phyloP scores from a whole-genome alignment of 805 yeast species.

The Candida montana region DNA sequence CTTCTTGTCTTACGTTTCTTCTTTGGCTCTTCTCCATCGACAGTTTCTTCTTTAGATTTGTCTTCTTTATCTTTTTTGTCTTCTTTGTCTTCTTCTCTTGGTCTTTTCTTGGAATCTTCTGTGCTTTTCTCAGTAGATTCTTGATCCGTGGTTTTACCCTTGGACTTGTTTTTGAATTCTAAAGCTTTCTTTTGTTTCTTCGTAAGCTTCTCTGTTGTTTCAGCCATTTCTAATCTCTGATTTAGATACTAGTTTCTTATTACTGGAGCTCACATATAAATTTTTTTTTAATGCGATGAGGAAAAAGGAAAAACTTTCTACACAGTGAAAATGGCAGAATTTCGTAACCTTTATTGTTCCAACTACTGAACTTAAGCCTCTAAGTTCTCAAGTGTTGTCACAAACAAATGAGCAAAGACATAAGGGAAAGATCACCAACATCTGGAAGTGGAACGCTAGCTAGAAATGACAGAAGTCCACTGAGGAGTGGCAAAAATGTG shows the following conservation, averaged over 20 bases:
- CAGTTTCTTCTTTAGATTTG: constrained; percentile 15
- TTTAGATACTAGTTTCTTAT: not conserved
- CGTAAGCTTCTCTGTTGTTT: constrained; percentile 40
- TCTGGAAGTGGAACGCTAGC: not conserved
- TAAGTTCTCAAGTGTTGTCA: not conserved
- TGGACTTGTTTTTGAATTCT: constrained; percentile 42
- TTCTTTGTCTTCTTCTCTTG: constrained; percentile 12
- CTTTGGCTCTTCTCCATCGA: constrained; percentile 29
- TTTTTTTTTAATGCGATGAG: not conserved
- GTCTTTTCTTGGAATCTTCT: constrained; percentile 23
- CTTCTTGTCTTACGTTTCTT: constrained; percentile 74
- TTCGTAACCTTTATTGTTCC: no score
- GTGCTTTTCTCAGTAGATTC: constrained; percentile 17
- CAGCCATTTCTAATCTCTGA: constrained; percentile 9
- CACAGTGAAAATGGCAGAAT: not conserved
- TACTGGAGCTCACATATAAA: not conserved
- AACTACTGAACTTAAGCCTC: no score
- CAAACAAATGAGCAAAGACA: not conserved
- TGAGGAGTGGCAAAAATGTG: not conserved
- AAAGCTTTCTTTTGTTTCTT: constrained; percentile 63
- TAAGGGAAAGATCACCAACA: not conserved
- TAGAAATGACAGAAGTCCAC: constrained; percentile 4
- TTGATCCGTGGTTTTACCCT: constrained; percentile 21
- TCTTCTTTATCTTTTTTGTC: not conserved
- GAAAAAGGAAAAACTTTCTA: not conserved